Evolutionary conservation across 2,329 filamentous ascomycete species (phyloP), one percentile per base, ranked within the genome.

Genomic region (Pseudocercospora fijiensis): DNA sequence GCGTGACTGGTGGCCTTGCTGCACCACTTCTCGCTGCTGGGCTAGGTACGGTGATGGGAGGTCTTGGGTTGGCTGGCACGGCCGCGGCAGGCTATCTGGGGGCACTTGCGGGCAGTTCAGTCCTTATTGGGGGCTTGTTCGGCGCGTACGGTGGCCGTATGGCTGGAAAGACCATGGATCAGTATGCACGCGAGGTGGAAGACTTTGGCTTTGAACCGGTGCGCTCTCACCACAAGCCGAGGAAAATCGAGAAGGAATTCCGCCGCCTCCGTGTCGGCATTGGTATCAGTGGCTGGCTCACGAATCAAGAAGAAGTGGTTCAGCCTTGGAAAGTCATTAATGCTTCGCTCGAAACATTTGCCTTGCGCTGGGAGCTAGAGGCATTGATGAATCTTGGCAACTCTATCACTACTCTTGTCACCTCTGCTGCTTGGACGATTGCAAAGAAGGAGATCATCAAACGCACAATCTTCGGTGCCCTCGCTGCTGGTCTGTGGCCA

Each of bases 121-220:
- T 95, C 16, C 81, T 92, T 47, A 89, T 96, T 28, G 94, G 93
- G 16, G 87, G 90, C 41, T 80, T 98, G 43, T 97, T 98, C 73
- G 95, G 95, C 8, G 91, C 95, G n/a, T 96, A 96, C 74, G 90
- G 90, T 49, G 88, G 89, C 1, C 86, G 88, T 37, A 93, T 96
- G 83, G 90, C 90, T 0, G 87, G 88, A 58, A 89, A 92, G 75
- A 91, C 93, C 83, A 90, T 97, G 83, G 91, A 96, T 68, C 83
- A 88, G n/a, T 96, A 96, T 75, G 85, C 90, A 10, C 88, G 87
- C 69, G 92, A 96, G 68, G 88, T 98, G 16, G 87, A 91, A 71
- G 93, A 98, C 73, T 96, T 97, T 76, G 91, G 87, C 0, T 91
- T 98, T 71, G 78, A 96, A 10, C 90, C 92, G 0, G 81, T 96